Percentiles rank a stretch among this genome's conserved stretches.
phyloP scores from a whole-genome alignment of 768 basidiomycete species.

The Auriscalpium microsporum region DNA sequence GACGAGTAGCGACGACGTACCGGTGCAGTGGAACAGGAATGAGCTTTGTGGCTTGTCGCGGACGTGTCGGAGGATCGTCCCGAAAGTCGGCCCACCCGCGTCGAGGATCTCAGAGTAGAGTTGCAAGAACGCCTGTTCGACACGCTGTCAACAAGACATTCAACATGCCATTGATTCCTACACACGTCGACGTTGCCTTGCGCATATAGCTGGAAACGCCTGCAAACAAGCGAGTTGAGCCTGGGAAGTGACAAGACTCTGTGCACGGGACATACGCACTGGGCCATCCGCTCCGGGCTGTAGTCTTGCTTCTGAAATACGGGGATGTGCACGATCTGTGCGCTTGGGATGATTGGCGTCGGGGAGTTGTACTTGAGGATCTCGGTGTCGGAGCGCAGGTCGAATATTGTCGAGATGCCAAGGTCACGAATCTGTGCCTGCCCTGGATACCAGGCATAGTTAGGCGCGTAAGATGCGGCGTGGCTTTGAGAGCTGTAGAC shows the following conservation, averaged over 20 bases:
- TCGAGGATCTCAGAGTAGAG: conserved; percentile 77
- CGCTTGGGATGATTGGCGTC: conserved; percentile 52
- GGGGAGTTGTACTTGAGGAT: conserved; percentile 66
- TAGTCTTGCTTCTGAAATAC: conserved; percentile 68
- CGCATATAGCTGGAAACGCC: conserved; percentile 67
- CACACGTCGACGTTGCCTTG: conserved; percentile 71
- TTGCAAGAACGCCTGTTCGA: conserved; percentile 63
- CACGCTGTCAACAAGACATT: background rate
- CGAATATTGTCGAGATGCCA: conserved; percentile 62
- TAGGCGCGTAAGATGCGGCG: background rate
- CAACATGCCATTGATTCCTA: background rate
- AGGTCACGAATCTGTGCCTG: conserved; percentile 47
- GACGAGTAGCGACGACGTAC: conserved; percentile 19
- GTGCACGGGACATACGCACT: conserved; percentile 44
- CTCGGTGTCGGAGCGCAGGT: conserved; percentile 74
- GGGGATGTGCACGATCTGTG: conserved; percentile 52
- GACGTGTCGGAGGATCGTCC: conserved; percentile 64
- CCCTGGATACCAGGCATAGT: conserved; percentile 31
- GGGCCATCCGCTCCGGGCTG: conserved; percentile 77
- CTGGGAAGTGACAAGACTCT: background rate
- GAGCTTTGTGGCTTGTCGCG: conserved; percentile 58
- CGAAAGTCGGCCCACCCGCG: conserved; percentile 59
- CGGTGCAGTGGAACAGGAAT: conserved; percentile 72
- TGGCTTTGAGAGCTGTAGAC: background rate
- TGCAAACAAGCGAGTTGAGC: conserved; percentile 16